Conservation (phyloP, 2,329 filamentous ascomycete species). For the Alternaria sp. region DNA sequence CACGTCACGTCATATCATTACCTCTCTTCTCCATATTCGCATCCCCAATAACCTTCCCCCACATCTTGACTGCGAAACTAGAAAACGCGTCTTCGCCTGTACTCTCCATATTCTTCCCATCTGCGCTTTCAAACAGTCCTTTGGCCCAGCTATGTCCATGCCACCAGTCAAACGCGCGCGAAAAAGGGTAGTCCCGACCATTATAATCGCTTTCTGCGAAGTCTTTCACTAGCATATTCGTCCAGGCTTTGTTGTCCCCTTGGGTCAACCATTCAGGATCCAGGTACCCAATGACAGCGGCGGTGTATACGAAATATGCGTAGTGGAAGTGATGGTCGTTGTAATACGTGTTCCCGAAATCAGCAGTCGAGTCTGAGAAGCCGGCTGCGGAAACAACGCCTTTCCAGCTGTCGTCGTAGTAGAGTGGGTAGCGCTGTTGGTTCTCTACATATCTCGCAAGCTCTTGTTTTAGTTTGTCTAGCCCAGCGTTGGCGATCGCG, state of each 20-base stretch:
- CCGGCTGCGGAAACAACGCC: slow-evolving; percentile 80
- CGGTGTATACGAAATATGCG: slow-evolving; percentile 88
- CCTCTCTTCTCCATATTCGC: slow-evolving; percentile 76
- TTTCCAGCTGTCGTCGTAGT: slow-evolving; percentile 73
- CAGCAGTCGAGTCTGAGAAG: slow-evolving; percentile 74
- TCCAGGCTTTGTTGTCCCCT: slow-evolving; percentile 74
- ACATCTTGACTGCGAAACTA: slow-evolving; percentile 90
- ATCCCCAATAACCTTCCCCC: slow-evolving; percentile 82
- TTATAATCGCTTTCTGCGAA: slow-evolving; percentile 80
- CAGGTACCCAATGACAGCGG: slow-evolving; percentile 81
- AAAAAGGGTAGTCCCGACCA: slow-evolving; percentile 73
- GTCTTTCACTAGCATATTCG: slow-evolving; percentile 86
- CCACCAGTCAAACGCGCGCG: slow-evolving; percentile 89
- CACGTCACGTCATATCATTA: slow-evolving; percentile 12
- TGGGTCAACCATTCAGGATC: slow-evolving; percentile 74
- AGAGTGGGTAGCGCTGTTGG: slow-evolving; percentile 58
- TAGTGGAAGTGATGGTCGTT: slow-evolving; percentile 73
- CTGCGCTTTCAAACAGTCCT: slow-evolving; percentile 72
- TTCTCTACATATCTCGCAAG: slow-evolving; percentile 59
- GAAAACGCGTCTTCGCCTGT: slow-evolving; percentile 91
- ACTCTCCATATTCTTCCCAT: slow-evolving; percentile 87
- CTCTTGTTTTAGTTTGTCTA: slow-evolving; percentile 59
- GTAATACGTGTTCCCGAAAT: slow-evolving; percentile 88
- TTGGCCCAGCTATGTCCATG: slow-evolving; percentile 95
- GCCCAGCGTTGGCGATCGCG: slow-evolving; percentile 56